A percentile compares a stretch with the other conserved stretches of the same genome.
Conservation (phyloP, 2,329 filamentous ascomycete genomes). For the Alternaria hordeiaustralica region DNA sequence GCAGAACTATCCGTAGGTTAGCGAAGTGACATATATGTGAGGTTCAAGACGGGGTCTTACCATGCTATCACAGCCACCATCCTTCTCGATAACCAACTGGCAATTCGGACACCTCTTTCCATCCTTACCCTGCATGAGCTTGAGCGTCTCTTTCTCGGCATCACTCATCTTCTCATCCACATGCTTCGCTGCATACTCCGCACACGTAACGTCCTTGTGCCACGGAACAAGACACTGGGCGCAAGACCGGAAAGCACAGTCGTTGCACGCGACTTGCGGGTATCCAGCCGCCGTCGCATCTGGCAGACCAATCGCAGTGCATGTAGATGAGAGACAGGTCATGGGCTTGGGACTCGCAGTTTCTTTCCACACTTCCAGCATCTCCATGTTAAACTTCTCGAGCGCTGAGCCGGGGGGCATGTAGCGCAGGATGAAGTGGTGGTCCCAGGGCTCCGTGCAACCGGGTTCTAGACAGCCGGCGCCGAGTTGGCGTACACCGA, state of each 20-base stretch:
- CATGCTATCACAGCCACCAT: slow-evolving; percentile 37
- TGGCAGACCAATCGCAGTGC: slow-evolving; percentile 21
- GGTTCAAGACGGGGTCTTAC: not conserved
- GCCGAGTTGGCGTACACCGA: slow-evolving; percentile 26
- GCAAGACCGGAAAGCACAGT: slow-evolving; percentile 29
- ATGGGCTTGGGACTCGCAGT: slow-evolving; percentile 9
- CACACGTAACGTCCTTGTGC: slow-evolving; percentile 33
- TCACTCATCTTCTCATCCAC: slow-evolving; percentile 30
- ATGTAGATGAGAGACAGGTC: slow-evolving; percentile 24
- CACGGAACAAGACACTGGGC: slow-evolving; percentile 30
- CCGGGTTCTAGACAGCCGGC: slow-evolving; percentile 33
- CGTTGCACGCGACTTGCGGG: slow-evolving; percentile 32
- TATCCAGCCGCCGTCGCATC: slow-evolving; percentile 27
- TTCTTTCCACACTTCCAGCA: slow-evolving; percentile 30
- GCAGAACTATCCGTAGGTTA: slow-evolving; percentile 15
- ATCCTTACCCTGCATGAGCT: slow-evolving; percentile 32
- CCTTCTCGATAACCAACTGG: slow-evolving; percentile 39
- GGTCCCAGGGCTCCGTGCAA: slow-evolving; percentile 28
- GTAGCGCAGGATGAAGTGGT: slow-evolving; percentile 25
- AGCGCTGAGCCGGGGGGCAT: slow-evolving; percentile 20
- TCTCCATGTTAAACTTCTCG: slow-evolving; percentile 35
- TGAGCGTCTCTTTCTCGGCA: slow-evolving; percentile 28
- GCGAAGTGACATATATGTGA: not conserved
- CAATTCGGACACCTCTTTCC: slow-evolving; percentile 41
- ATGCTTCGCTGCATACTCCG: slow-evolving; percentile 23